Evolutionary conservation across 805 yeast species (phyloP).

Genomic region (Kodamaea leandrae): DNA sequence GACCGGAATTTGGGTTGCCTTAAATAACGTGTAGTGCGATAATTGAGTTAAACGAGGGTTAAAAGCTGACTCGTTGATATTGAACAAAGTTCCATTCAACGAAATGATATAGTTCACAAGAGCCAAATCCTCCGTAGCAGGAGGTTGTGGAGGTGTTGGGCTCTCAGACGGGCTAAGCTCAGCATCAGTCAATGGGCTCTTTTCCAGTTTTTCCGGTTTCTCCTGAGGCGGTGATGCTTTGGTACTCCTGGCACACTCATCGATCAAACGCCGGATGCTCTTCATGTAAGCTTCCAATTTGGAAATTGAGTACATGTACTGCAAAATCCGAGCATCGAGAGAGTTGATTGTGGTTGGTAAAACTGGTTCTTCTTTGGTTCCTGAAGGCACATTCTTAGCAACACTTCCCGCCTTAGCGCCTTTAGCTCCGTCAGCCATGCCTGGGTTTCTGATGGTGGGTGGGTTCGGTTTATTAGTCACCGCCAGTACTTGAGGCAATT

Average conservation of each 20-base stretch:
- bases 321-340: constrained; percentile 56
- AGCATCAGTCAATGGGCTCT: not conserved
- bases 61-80: constrained; percentile 37
- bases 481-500: not conserved
- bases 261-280: constrained; percentile 26
- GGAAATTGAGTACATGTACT: constrained; percentile 52
- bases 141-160: not conserved
- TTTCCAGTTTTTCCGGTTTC: not conserved
- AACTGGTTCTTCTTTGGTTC: not conserved
- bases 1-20: constrained; percentile 24
- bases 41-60: constrained; percentile 26
- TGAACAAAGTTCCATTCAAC: constrained; percentile 30
- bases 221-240: not conserved
- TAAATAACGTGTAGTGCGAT: constrained; percentile 28
- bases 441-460: not conserved
- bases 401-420: not conserved
- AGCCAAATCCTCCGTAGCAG: constrained; percentile 17
- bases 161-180: not conserved
- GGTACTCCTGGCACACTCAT: constrained; percentile 18
- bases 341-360: constrained; percentile 19
- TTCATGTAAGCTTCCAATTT: constrained; percentile 43
- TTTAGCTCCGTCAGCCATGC: not conserved
- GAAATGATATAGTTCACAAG: constrained; percentile 36
- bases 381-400: not conserved
- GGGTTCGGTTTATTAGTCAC: not conserved